Conservation (phyloP, 495 filamentous ascomycete species). For the Xylaria nigripes region DNA sequence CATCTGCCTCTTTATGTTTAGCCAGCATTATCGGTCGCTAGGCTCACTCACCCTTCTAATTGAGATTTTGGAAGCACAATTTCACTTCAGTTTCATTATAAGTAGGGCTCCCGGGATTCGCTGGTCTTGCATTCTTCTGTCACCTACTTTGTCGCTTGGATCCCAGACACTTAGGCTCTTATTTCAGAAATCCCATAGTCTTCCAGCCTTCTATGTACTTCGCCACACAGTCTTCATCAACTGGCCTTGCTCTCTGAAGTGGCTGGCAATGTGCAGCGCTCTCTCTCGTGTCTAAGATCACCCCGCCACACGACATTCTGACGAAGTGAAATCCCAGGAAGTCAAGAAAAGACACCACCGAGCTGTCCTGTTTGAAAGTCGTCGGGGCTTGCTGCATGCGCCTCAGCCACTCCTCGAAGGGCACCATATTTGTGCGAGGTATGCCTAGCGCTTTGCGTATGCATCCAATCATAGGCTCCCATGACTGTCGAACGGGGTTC, state of each 20-base stretch:
- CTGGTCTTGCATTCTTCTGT: no score
- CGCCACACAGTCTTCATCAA: conserved; percentile 27
- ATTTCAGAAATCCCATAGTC: conserved; percentile 15
- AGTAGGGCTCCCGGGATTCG: no score
- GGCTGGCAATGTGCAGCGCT: conserved; percentile 36
- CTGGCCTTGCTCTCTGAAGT: conserved; percentile 22
- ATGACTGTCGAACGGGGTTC: conserved; percentile 41
- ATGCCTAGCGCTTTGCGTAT: conserved; percentile 37
- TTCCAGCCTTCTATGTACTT: conserved; percentile 36
- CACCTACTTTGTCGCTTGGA: no score
- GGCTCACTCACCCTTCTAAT: no score
- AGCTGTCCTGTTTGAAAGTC: conserved; percentile 29
- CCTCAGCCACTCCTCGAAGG: conserved; percentile 17
- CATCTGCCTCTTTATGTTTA: no score
- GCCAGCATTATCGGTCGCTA: no score
- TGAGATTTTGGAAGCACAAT: no score
- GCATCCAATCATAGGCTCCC: conserved; percentile 35
- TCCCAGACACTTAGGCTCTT: no score
- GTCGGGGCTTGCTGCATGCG: conserved; percentile 9
- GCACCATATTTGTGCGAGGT: conserved; percentile 4
- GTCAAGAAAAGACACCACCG: conserved; percentile 31
- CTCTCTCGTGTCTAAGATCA: conserved; percentile 13
- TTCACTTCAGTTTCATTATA: no score
- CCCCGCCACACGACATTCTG: conserved; percentile 41
- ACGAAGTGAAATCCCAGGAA: conserved; percentile 41